phyloP scores from a whole-genome alignment of 441 rosid genomes.

The Euphorbia schlechtendalii region DNA sequence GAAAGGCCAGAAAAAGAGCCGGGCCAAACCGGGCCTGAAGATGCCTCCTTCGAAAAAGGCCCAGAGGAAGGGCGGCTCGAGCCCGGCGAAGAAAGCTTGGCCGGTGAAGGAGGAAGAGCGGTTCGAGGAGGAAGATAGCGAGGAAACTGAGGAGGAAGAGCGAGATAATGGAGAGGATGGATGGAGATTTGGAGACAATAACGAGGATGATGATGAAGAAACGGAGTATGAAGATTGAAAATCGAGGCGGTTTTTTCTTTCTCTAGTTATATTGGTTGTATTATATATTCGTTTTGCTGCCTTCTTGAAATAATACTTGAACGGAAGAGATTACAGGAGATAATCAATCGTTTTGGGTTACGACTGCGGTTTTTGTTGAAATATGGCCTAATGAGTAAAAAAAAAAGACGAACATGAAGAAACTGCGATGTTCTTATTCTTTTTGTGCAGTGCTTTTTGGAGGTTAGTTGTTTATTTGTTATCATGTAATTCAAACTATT shows the following conservation, averaged over 20 bases:
- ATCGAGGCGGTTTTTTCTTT: neutral
- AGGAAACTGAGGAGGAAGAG: slow-evolving; percentile 75
- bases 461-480: no score
- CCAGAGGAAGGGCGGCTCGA: slow-evolving; percentile 49
- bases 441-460: no score
- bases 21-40: slow-evolving; percentile 54
- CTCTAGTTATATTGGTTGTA: neutral
- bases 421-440: no score
- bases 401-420: no score
- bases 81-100: slow-evolving; percentile 47
- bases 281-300: neutral
- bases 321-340: neutral
- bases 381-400: no score
- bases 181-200: slow-evolving; percentile 65
- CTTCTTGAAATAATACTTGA: neutral
- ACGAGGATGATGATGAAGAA: slow-evolving; percentile 87
- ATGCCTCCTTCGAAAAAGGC: slow-evolving; percentile 50
- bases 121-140: slow-evolving; percentile 93
- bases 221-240: slow-evolving; percentile 79
- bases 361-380: no score
- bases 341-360: no score
- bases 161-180: slow-evolving; percentile 73
- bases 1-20: slow-evolving; percentile 48
- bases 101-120: slow-evolving; percentile 51
- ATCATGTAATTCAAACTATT: no score